These are phyloP conservation scores for Sugiyamaella marilandica DNA, from an alignment of 805 yeast species.

Conservation along the genomic window DNA sequence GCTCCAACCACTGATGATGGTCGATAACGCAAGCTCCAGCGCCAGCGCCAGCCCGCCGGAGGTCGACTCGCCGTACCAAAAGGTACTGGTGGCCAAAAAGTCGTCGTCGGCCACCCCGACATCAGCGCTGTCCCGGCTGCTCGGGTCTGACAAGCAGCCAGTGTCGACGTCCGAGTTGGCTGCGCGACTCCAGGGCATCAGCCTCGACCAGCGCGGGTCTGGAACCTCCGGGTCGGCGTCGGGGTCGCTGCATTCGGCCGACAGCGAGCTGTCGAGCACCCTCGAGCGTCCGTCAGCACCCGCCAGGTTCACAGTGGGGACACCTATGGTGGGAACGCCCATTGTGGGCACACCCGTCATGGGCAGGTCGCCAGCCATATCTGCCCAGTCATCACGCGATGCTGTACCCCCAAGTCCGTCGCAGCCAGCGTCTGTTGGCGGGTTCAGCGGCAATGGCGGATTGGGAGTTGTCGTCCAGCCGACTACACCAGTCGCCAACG, in stretches of 20 bases:
- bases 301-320: too few species aligned
- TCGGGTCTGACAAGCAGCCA: slow-evolving; percentile 7
- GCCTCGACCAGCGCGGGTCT: neutral
- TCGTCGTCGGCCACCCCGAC: neutral
- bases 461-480: too few species aligned
- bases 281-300: neutral
- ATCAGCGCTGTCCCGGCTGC: slow-evolving; percentile 13
- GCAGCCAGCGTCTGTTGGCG: too few species aligned
- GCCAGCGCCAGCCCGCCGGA: neutral
- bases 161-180: slow-evolving; percentile 4
- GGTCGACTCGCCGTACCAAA: slow-evolving; percentile 6
- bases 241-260: neutral
- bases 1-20: neutral
- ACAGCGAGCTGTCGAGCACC: neutral
- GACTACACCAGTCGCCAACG: neutral
- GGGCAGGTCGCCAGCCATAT: neutral
- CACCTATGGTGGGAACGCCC: too few species aligned
- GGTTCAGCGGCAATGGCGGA: too few species aligned
- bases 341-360: neutral
- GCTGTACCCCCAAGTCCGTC: neutral
- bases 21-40: neutral
- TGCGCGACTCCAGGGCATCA: slow-evolving; percentile 5
- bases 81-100: slow-evolving; percentile 1
- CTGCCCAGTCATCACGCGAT: neutral
- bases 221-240: neutral